Evolutionary conservation across 2,329 filamentous ascomycete species (phyloP).

Genomic region (Dactylella cylindrospora): DNA sequence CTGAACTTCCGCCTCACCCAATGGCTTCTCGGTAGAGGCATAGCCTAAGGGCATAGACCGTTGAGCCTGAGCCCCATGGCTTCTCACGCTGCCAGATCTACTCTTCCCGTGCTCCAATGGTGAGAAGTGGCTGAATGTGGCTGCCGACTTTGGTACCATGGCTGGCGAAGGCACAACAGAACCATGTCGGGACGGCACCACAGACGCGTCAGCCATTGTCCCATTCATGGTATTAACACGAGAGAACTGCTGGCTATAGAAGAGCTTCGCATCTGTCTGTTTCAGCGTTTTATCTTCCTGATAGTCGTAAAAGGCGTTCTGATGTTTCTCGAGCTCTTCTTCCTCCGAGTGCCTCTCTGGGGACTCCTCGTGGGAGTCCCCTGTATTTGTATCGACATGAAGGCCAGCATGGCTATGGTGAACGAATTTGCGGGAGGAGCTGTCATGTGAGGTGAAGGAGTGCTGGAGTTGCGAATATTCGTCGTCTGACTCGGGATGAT

Average conservation of each 20-base stretch:
- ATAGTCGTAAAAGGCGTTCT: conserved; percentile 89
- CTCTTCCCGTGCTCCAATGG: conserved; percentile 49
- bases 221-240: conserved; percentile 51
- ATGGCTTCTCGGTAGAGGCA: conserved; percentile 50
- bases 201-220: conserved; percentile 32
- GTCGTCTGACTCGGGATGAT: conserved; percentile 41
- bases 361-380: conserved; percentile 12
- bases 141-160: conserved; percentile 55
- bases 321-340: conserved; percentile 55
- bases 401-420: neutral
- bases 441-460: conserved; percentile 38
- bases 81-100: conserved; percentile 52
- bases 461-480: conserved; percentile 31
- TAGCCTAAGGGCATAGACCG: conserved; percentile 49
- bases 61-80: conserved; percentile 51
- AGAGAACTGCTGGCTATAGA: conserved; percentile 72
- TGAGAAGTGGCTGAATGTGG: conserved; percentile 52
- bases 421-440: conserved; percentile 1
- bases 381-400: conserved; percentile 6
- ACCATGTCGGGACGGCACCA: conserved; percentile 8
- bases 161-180: conserved; percentile 28
- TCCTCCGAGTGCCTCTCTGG: conserved; percentile 29
- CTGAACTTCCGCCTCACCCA: conserved; percentile 46
- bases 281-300: conserved; percentile 92
- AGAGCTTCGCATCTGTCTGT: conserved; percentile 89